phyloP scores from a whole-genome alignment of 345 rosid species.

The Citrus sinensis region DVS_A1.0 CM039165.1:14321001-14321500 shows the following conservation, averaged over 20 bases:
- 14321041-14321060: neutral
- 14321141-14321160: neutral
- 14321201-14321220: neutral
- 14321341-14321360: neutral
- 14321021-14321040: neutral
- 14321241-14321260: neutral
- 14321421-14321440: slow-evolving; percentile 75
- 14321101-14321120: neutral
- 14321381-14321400: slow-evolving; percentile 39
- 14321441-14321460: slow-evolving; percentile 51
- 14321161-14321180: neutral
- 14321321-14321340: neutral
- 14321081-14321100: neutral
- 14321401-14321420: slow-evolving; percentile 91
- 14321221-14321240: neutral
- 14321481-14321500: slow-evolving; percentile 86
- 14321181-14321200: neutral
- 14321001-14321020: neutral
- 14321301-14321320: neutral
- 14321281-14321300: too few species aligned
- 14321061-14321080: neutral
- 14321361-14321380: neutral
- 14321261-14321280: neutral
- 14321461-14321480: slow-evolving; percentile 70
- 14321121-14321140: neutral